phyloP scores from a whole-genome alignment of 1,139 yeast genomes.

The Debaryomyces sp. region DNA sequence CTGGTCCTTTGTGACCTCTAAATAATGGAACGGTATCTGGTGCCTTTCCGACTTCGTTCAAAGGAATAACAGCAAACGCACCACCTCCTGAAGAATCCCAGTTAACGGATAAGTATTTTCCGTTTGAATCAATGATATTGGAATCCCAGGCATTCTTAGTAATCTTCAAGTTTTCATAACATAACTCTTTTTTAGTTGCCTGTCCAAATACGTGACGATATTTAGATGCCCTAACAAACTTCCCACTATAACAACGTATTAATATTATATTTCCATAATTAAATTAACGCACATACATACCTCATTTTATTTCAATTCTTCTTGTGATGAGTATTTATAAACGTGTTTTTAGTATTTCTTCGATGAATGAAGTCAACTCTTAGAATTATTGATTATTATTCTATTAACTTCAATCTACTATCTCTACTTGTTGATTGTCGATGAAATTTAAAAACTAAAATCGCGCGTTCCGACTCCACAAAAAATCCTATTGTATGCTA shows the following conservation, averaged over 20 bases:
- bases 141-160: conserved; percentile 97
- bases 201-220: conserved; percentile 97
- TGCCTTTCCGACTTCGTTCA: conserved; percentile 84
- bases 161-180: conserved; percentile 83
- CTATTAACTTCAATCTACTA: not conserved
- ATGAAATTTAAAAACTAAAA: not conserved
- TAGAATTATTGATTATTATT: not conserved
- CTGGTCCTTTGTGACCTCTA: conserved; percentile 95
- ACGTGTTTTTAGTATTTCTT: not conserved
- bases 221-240: conserved; percentile 94
- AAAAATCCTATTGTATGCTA: not conserved
- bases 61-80: conserved; percentile 91
- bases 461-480: conserved; percentile 7
- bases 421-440: not conserved
- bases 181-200: conserved; percentile 81
- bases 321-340: not conserved
- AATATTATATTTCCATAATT: not conserved
- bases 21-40: conserved; percentile 93
- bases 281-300: conserved; percentile 6
- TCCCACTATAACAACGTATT: conserved; percentile 55
- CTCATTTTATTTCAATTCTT: conserved; percentile 11
- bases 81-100: conserved; percentile 98
- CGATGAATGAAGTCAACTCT: not conserved
- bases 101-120: conserved; percentile 81
- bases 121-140: conserved; percentile 76